These are phyloP conservation scores for Eragrostis nindensis DNA, from an alignment of 176 grass and related monocot species.

Conservation along the genomic window DNA sequence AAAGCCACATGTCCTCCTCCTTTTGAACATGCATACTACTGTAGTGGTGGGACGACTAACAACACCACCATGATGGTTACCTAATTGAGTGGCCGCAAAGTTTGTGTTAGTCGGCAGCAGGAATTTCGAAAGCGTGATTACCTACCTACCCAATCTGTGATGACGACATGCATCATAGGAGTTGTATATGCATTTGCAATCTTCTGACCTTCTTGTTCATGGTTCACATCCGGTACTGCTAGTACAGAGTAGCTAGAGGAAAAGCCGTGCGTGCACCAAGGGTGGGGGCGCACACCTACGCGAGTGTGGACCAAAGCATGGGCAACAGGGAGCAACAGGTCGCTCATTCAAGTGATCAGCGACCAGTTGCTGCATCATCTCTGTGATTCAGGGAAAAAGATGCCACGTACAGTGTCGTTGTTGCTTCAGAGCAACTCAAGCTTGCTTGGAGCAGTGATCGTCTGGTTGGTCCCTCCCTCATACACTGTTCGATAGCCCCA, in stretches of 20 bases:
- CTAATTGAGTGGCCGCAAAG: neutral
- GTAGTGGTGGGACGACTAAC: neutral
- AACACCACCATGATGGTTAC: neutral
- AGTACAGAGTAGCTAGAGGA: too few relatives aligned
- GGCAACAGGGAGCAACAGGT: neutral
- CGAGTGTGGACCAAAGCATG: neutral
- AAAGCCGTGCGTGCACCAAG: neutral
- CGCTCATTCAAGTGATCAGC: neutral
- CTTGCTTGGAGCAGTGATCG: neutral
- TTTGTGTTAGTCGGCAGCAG: neutral
- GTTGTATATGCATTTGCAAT: too few relatives aligned
- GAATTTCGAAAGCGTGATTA: neutral
- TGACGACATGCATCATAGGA: neutral
- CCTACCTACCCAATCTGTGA: neutral
- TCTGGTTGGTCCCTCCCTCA: neutral
- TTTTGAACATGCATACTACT: neutral
- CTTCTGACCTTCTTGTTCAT: neutral
- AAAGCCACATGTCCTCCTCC: neutral
- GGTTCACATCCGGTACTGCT: neutral
- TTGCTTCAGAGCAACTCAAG: neutral
- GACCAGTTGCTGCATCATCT: neutral
- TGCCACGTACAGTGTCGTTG: neutral
- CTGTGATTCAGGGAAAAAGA: neutral
- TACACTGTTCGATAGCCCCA: neutral
- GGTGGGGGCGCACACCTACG: neutral